Evolutionary conservation across 2,329 filamentous ascomycete genomes (phyloP), one percentile per base, ranked within the genome.

Genomic region (Colletotrichum horii): DNA sequence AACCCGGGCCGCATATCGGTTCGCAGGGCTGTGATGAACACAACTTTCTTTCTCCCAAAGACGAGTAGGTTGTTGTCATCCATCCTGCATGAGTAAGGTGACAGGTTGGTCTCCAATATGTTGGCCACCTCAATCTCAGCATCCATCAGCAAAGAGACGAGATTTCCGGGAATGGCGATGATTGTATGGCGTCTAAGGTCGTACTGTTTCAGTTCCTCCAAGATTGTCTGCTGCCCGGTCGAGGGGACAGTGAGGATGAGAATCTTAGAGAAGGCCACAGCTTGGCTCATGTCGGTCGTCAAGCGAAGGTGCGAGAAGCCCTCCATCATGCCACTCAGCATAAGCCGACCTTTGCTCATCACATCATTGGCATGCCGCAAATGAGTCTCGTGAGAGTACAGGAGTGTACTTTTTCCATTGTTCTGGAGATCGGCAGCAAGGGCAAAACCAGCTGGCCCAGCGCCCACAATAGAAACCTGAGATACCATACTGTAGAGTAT

Each of bases 371-470:
- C 64, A 60, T 72, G 62, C 6, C 70, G 64, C n/a, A 68, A 36
- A 32, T 72, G 70, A 61, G 70, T 72, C 26, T 60, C 62, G 16
- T 72, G 70, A 3, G 70, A 72, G 26, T 72, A 72, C 34, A 72
- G 9, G n/a, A 72, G 64, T 28, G 70, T 68, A 6, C 22, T 52
- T 2, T 11, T 43, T 19, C 64, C 70, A 6, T 48, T n/a, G 24
- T 68, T 68, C 24, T 72, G 62, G 9, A 72, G 70, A 19, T 72
- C 70, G 16, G 70, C 70, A 9, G 70, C 62, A n/a, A 72, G 64
- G 52, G 70, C 70, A 26, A 72, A 72, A 30, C 70, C 70, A 43
- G 70, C 70, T 60, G 70, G 70, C 70, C 70, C 70, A 26, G 70
- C 70, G 55, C 70, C 70, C 12, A 72, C n/a, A 15, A 72, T 24